Evolutionary conservation across 1,284 basidiomycete species (phyloP).

Genomic region (Cutaneotrichosporon sp.): DNA sequence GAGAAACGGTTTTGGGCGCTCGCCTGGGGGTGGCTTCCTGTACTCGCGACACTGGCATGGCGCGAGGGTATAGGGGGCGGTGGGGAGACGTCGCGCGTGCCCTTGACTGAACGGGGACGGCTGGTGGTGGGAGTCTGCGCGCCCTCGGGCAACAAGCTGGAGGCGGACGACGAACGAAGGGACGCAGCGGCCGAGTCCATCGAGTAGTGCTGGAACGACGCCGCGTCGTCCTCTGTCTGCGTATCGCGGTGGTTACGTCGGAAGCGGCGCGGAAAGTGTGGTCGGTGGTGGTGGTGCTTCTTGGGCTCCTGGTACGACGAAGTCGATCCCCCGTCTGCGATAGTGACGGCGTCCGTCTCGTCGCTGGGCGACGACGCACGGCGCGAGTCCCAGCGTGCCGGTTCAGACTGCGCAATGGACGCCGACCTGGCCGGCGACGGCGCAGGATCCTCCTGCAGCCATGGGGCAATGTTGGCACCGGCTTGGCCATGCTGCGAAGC

Average conservation of each 20-base stretch:
- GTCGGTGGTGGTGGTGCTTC: background rate
- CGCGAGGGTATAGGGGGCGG: background rate
- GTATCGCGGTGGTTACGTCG: background rate
- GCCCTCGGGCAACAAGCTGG: constrained; percentile 6
- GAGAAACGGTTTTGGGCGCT: constrained; percentile 9
- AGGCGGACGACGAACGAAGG: constrained; percentile 9
- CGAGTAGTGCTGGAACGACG: background rate
- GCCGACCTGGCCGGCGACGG: background rate
- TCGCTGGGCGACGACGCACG: too few species aligned
- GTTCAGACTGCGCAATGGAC: background rate
- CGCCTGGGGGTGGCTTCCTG: background rate
- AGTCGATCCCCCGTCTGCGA: too few species aligned
- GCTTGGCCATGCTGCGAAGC: constrained; percentile 9
- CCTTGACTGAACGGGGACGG: background rate
- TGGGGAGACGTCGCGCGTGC: background rate
- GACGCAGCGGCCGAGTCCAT: background rate
- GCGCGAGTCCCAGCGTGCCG: too few species aligned
- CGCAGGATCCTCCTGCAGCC: constrained; percentile 36
- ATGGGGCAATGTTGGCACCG: constrained; percentile 42
- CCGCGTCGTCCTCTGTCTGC: background rate
- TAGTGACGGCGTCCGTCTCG: too few species aligned
- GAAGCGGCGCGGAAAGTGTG: constrained; percentile 4
- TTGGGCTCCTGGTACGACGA: background rate
- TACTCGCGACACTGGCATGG: background rate
- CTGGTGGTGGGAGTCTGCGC: constrained; percentile 6